Percentiles rank a stretch among this genome's conserved stretches.
Evolutionary conservation across 495 filamentous ascomycete genomes (phyloP).

Genomic region (Rostrohypoxylon terebratum): DNA sequence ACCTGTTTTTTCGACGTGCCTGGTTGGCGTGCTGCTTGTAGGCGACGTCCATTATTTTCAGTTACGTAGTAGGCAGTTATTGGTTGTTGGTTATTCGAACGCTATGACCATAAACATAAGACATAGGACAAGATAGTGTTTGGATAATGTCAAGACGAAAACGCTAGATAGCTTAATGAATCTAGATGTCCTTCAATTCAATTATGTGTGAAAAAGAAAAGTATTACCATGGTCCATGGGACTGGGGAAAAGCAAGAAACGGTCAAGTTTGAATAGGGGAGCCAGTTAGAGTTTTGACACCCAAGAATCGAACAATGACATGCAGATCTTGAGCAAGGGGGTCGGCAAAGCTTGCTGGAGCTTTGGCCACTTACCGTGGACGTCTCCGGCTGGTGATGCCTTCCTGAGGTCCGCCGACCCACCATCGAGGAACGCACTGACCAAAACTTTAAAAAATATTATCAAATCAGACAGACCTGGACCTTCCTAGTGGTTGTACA

Average conservation of each 20-base stretch:
- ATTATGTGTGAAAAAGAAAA: constrained; percentile 2
- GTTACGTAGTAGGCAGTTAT: neutral
- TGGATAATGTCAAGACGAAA: neutral
- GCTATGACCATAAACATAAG: constrained; percentile 6
- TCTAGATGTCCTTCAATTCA: constrained; percentile 15
- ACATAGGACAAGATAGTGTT: neutral
- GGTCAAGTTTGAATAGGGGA: neutral
- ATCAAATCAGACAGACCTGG: neutral
- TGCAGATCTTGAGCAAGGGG: constrained; percentile 33
- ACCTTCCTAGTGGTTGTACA: constrained; percentile 7
- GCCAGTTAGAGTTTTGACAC: constrained; percentile 29
- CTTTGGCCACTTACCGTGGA: constrained; percentile 35
- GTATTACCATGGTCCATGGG: too few species aligned
- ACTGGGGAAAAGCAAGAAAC: neutral
- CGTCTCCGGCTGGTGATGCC: constrained; percentile 3
- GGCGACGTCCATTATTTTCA: constrained; percentile 60
- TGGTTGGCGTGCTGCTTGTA: constrained; percentile 65
- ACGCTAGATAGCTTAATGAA: neutral
- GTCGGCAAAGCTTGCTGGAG: constrained; percentile 34
- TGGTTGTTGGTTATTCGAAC: neutral
- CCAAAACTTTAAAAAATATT: constrained; percentile 23
- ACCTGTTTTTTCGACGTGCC: constrained; percentile 60
- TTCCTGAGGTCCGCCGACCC: constrained; percentile 35
- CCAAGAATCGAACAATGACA: constrained; percentile 27
- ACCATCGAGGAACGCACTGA: constrained; percentile 27